These are phyloP conservation scores for Intubia oerlemansii DNA, from an alignment of 2,329 filamentous ascomycete species.

Conservation along the genomic window DNA sequence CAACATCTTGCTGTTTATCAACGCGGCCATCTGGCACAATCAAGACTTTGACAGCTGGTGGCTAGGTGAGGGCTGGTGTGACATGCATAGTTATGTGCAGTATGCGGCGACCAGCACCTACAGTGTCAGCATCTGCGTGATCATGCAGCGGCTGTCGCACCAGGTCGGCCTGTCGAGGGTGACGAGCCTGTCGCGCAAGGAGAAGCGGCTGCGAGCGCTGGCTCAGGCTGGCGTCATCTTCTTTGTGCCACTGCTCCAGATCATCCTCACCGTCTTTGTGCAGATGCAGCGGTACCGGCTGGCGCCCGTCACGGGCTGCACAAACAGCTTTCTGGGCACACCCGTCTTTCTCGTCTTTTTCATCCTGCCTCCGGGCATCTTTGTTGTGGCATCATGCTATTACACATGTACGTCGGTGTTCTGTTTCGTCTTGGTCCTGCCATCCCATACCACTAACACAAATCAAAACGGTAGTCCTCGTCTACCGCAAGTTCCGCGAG, in stretches of 20 bases:
- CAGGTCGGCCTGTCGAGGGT: slow-evolving; percentile 25
- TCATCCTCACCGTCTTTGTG: slow-evolving; percentile 24
- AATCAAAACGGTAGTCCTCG: slow-evolving; percentile 21
- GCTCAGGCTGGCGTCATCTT: slow-evolving; percentile 33
- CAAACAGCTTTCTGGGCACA: slow-evolving; percentile 19
- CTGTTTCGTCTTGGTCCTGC: background rate
- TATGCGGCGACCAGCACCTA: slow-evolving; percentile 21
- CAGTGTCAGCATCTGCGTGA: slow-evolving; percentile 28
- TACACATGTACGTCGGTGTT: slow-evolving; percentile 16
- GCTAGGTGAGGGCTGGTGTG: slow-evolving; percentile 30
- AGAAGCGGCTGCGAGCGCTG: slow-evolving; percentile 20
- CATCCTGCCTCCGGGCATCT: slow-evolving; percentile 21
- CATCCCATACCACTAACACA: too few species aligned
- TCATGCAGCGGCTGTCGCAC: slow-evolving; percentile 29
- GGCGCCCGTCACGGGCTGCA: slow-evolving; percentile 27
- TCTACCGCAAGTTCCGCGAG: slow-evolving; percentile 24
- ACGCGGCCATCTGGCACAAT: slow-evolving; percentile 30
- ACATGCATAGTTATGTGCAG: slow-evolving; percentile 21
- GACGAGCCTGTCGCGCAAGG: slow-evolving; percentile 16
- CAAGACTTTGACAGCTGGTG: slow-evolving; percentile 29
- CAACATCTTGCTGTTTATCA: slow-evolving; percentile 27
- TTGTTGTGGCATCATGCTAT: slow-evolving; percentile 20
- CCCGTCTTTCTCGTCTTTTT: slow-evolving; percentile 29
- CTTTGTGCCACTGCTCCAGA: slow-evolving; percentile 26
- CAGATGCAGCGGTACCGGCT: slow-evolving; percentile 26